Base-by-base conservation (phyloP, 1,284 basidiomycete species). In the Malassezia sympodialis region DNA sequence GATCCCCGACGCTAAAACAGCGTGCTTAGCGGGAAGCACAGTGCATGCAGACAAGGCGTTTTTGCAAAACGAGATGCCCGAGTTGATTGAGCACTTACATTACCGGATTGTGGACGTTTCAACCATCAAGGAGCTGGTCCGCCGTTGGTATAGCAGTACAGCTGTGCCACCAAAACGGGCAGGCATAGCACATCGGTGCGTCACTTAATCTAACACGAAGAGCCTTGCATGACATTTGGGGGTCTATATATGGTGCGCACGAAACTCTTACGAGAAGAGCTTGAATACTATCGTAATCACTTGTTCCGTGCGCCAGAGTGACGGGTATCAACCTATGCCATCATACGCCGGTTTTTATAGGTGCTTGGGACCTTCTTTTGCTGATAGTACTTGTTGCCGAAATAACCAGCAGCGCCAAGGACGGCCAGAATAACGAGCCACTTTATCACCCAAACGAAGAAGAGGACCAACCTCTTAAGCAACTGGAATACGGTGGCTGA, bases 1-100 rank as follows among this genome's bases (percentile, higher is more conserved):
- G 63, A 68, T 80, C 12, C 78, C 79, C 1, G 68, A 72, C 14
- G 65, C 63, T 41, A 71, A 79, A 35, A 76, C 76, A 1, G 88
- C 81, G 3, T 80, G 87, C 10, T 79, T 90, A 12, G 86, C 87
- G 0, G 87, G 87, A 2, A 89, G 80, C 71, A 85, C 85, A 6
- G 84, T 90, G 1, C 86, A 90, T 65, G 82, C 81, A 1, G 88
- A 90, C 73, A 79, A 82, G 54, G 74, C 76, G 1, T 90, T 90
- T 68, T 77, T 90, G 12, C 77, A 76, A 2, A 80, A 82, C 65
- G 81, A 86, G 57, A 87, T 89, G 84, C 86, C 87, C 3, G 81
- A 83, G 32, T 56, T 76, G 23, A 54, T 70, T 3, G 51, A 66
- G 8, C 78, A 79, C 51, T 68, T 79, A 4, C 78, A 78, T 23